Base-by-base conservation (phyloP, 257 asterid species). In the Paulownia fortunei region DNA sequence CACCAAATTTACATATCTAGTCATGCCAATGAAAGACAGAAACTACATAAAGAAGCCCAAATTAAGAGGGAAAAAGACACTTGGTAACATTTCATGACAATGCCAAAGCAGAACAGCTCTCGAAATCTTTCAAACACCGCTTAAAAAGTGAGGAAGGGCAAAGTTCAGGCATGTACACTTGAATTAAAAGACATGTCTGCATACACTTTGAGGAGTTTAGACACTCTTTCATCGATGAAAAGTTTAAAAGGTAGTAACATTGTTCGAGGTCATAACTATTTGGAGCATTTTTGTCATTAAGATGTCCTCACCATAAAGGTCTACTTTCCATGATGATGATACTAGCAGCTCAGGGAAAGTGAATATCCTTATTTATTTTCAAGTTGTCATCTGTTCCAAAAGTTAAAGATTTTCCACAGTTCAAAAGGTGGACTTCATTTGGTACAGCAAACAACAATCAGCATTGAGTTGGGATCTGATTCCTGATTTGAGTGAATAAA, bases 11-110 rank as follows among this genome's bases (percentile, higher is more conserved):
- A 30, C 34, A 63, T 4, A 27, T 44, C 70, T 24, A 58, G 21
- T 7, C 59, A 69, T 30, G 65, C 55, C 41, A 42, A 8, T 36
- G 55, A 37, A 54, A 56, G 60, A n/a, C 32, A 65, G 12, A 16
- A 67, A 49, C 42, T 39, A 15, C 44, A 55, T 16, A 13, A 66
- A 55, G 11, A 77, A 34, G 18, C 47, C n/a, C 26, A 13, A 21
- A 52, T 18, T 70, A 56, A 21, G 61, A 49, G 21, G 51, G 55
- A 21, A 18, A 49, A 10, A 36, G 26, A 26, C 24, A 66, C 11
- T 3, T 44, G 70, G 69, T 51, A 26, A 74, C 46, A 74, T 71
- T 11, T 30, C 75, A 54, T 63, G 71, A 58, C 58, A 69, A 74
- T 34, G 39, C 64, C 44, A 63, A 64, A 30, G 12, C 37, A 24